These are phyloP conservation scores for Arctium minus DNA, from an alignment of 129 eudicot genomes.

Conservation along the genomic window DNA sequence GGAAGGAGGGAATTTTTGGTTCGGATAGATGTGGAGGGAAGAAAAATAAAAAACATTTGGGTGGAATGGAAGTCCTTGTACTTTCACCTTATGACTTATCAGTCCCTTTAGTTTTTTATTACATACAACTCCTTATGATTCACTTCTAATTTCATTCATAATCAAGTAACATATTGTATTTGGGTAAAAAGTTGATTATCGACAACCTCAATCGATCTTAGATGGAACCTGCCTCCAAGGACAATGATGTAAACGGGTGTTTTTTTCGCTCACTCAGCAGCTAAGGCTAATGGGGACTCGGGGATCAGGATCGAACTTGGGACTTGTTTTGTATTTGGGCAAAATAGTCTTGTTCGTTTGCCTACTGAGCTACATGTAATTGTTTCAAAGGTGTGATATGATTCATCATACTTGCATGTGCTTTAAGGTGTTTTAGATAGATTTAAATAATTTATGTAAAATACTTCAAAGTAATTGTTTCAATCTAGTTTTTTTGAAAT, in stretches of 20 bases:
- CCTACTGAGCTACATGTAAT: too few relatives aligned
- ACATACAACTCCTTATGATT: not conserved
- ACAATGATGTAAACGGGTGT: too few relatives aligned
- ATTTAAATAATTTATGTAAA: not conserved
- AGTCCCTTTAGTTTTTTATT: constrained; percentile 17
- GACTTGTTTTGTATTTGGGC: not conserved
- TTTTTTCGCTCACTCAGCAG: too few relatives aligned
- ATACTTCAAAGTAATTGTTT: not conserved
- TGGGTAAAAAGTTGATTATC: too few relatives aligned
- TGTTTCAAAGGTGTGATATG: not conserved
- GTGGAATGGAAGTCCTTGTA: constrained; percentile 11
- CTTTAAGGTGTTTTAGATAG: not conserved
- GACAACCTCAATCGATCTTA: too few relatives aligned
- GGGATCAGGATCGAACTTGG: too few relatives aligned
- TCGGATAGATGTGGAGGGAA: constrained; percentile 99
- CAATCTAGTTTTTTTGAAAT: not conserved
- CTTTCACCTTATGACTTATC: not conserved
- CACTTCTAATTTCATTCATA: too few relatives aligned
- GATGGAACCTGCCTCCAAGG: too few relatives aligned
- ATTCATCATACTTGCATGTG: not conserved
- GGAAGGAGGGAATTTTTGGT: constrained; percentile 92
- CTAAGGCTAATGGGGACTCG: too few relatives aligned
- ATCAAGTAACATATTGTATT: too few relatives aligned
- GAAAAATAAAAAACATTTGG: constrained; percentile 3
- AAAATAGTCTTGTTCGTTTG: not conserved